Conservation (phyloP, 495 filamentous ascomycete species). For the Letharia lupina region DNA sequence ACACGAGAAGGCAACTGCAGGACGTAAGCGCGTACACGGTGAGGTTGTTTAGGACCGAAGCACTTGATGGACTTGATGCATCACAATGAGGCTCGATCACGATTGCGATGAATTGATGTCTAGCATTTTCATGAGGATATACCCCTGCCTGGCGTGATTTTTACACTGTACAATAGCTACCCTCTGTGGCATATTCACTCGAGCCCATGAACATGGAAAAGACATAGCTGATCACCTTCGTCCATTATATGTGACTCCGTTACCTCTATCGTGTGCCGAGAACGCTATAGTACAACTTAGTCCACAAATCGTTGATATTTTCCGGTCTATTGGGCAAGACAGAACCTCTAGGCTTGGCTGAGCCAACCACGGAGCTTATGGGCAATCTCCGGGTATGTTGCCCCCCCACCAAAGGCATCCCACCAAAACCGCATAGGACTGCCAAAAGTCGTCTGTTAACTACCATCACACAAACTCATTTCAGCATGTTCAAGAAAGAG, state of each 20-base stretch:
- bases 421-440: not conserved
- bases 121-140: not conserved
- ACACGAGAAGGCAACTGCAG: not conserved
- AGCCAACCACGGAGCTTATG: not conserved
- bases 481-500: constrained; percentile 89
- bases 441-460: not conserved
- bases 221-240: not conserved
- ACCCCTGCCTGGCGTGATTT: not conserved
- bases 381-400: not conserved
- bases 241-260: not conserved
- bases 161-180: not conserved
- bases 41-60: not conserved
- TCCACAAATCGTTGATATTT: not conserved
- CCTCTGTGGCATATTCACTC: not conserved
- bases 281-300: not conserved
- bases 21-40: constrained; percentile 6
- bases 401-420: not conserved
- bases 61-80: not conserved
- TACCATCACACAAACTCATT: not conserved
- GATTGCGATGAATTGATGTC: not conserved
- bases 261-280: not conserved
- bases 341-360: not conserved
- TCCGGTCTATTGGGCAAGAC: not conserved
- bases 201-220: not conserved
- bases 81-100: not conserved